These are phyloP conservation scores for Gnomoniopsis sp. DNA, from an alignment of 2,329 filamentous ascomycete genomes.

Conservation along the genomic window DNA sequence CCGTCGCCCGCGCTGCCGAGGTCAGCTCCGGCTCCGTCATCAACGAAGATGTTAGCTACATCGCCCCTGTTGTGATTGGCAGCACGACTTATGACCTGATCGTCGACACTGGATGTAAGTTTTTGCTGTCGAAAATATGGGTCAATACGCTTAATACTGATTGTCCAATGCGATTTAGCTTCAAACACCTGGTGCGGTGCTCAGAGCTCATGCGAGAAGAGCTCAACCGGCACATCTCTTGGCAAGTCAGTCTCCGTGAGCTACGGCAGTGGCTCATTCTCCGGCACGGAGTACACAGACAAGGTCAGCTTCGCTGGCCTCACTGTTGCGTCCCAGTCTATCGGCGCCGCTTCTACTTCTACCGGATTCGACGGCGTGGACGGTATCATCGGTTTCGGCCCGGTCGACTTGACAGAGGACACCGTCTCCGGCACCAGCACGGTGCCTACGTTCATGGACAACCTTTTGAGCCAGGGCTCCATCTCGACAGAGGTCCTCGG, in stretches of 20 bases:
- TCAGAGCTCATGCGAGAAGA: not conserved
- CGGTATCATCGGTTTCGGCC: slow-evolving; percentile 21
- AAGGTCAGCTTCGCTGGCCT: slow-evolving; percentile 29
- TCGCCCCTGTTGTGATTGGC: slow-evolving; percentile 25
- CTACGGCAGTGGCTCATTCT: slow-evolving; percentile 27
- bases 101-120: slow-evolving; percentile 27
- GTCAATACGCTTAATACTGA: not conserved
- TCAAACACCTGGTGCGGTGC: slow-evolving; percentile 22
- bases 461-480: slow-evolving; percentile 26
- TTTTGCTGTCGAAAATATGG: not conserved
- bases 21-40: slow-evolving; percentile 24
- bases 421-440: slow-evolving; percentile 24
- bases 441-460: slow-evolving; percentile 27
- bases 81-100: slow-evolving; percentile 25
- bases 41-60: slow-evolving; percentile 26
- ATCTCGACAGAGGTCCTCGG: slow-evolving; percentile 27
- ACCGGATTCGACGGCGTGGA: slow-evolving; percentile 4
- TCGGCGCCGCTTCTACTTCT: slow-evolving; percentile 1
- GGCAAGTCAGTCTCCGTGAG: slow-evolving; percentile 22
- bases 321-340: slow-evolving; percentile 18
- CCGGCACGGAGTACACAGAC: slow-evolving; percentile 26
- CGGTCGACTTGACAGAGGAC: slow-evolving; percentile 23
- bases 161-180: slow-evolving; percentile 10
- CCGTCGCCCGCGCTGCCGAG: slow-evolving; percentile 1
- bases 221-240: slow-evolving; percentile 17